These are phyloP conservation scores for Chlorencoelia australis DNA, from an alignment of 2,329 filamentous ascomycete species.

Conservation along the genomic window DNA sequence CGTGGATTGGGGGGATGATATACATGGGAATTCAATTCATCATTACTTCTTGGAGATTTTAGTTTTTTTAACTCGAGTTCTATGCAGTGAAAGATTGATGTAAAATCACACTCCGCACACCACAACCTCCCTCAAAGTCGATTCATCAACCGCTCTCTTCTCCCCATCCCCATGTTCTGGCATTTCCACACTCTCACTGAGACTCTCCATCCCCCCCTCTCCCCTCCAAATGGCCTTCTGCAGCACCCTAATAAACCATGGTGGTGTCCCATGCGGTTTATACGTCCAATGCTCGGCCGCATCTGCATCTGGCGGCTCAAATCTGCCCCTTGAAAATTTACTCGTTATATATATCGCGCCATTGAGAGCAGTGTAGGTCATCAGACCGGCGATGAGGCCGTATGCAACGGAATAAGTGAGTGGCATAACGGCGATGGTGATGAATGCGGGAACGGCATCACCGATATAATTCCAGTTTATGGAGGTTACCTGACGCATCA, in stretches of 20 bases:
- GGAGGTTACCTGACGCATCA: constrained; percentile 64
- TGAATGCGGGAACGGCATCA: constrained; percentile 65
- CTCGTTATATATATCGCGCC: constrained; percentile 40
- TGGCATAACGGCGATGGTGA: constrained; percentile 66
- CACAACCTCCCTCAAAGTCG: too few relatives aligned
- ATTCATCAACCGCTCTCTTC: too few relatives aligned
- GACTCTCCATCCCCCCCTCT: constrained; percentile 4
- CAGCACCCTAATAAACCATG: constrained; percentile 38
- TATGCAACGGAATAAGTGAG: constrained; percentile 74
- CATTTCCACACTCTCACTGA: constrained; percentile 4
- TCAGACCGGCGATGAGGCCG: constrained; percentile 57
- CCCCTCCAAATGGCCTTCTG: constrained; percentile 18
- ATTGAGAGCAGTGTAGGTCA: constrained; percentile 46
- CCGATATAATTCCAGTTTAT: constrained; percentile 72
- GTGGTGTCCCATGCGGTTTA: constrained; percentile 41
- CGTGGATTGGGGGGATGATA: too few relatives aligned
- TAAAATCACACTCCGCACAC: too few relatives aligned
- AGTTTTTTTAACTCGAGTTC: too few relatives aligned
- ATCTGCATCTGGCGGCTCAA: constrained; percentile 43
- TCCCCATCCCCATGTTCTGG: constrained; percentile 6
- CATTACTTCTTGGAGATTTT: too few relatives aligned
- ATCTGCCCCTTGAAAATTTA: constrained; percentile 34
- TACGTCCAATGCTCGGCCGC: constrained; percentile 46
- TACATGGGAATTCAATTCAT: too few relatives aligned
- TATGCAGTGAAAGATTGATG: too few relatives aligned